These are phyloP conservation scores for Sugiyamaella pinicola DNA, from an alignment of 1,139 yeast genomes.

Conservation along the genomic window DNA sequence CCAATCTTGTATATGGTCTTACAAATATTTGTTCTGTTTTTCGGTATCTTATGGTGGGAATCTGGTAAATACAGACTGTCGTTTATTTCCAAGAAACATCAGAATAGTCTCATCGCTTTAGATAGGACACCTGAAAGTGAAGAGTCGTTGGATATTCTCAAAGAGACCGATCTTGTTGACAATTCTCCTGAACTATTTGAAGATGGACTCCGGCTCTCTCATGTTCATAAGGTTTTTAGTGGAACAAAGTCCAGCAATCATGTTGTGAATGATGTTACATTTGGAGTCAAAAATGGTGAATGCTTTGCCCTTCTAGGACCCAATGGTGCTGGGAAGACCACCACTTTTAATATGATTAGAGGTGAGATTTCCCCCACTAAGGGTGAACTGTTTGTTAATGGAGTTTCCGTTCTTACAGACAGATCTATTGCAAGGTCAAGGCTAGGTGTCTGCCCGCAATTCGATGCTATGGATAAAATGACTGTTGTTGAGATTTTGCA, in stretches of 20 bases:
- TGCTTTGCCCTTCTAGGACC: slow-evolving; percentile 68
- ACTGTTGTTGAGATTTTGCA: slow-evolving; percentile 41
- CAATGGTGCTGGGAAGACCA: slow-evolving; percentile 98
- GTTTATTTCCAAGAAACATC: slow-evolving; percentile 7
- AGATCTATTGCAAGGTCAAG: slow-evolving; percentile 39
- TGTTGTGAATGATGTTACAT: slow-evolving; percentile 43
- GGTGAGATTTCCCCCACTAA: slow-evolving; percentile 46
- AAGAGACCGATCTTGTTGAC: slow-evolving; percentile 29
- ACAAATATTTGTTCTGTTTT: slow-evolving; percentile 35
- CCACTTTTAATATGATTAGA: slow-evolving; percentile 69
- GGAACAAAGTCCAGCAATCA: slow-evolving; percentile 18
- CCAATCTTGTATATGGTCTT: slow-evolving; percentile 41
- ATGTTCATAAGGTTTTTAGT: slow-evolving; percentile 39
- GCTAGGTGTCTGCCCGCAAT: slow-evolving; percentile 46
- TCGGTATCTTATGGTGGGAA: slow-evolving; percentile 42
- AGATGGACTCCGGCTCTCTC: slow-evolving; percentile 38
- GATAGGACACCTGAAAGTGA: background rate
- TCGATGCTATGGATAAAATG: slow-evolving; percentile 46
- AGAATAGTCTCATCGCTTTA: background rate
- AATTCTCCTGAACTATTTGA: slow-evolving; percentile 25
- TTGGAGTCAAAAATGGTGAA: slow-evolving; percentile 42
- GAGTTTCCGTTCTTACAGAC: slow-evolving; percentile 36
- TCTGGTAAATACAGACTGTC: slow-evolving; percentile 36
- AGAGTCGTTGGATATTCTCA: slow-evolving; percentile 21
- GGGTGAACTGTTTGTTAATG: slow-evolving; percentile 41